These are phyloP conservation scores for Rhizopogon vesiculosus DNA, from an alignment of 768 basidiomycete genomes.

Conservation along the genomic window DNA sequence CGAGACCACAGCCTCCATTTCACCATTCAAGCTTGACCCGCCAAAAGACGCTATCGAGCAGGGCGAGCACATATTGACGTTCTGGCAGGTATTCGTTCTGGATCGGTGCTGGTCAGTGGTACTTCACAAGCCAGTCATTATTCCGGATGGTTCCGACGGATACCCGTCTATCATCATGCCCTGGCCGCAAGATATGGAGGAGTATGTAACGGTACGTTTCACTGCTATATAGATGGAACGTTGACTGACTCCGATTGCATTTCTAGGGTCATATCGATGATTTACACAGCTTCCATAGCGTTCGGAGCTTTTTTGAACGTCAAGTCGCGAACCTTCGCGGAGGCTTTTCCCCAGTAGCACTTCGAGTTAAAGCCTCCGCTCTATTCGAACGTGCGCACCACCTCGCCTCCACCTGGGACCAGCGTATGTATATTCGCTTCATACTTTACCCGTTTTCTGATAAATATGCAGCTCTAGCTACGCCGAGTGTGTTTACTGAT, in stretches of 20 bases:
- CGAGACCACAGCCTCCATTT: constrained; percentile 30
- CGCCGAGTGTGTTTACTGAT: constrained; percentile 45
- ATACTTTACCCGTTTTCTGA: constrained; percentile 14
- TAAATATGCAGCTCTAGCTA: constrained; percentile 34
- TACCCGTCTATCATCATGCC: constrained; percentile 63
- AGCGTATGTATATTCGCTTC: constrained; percentile 35
- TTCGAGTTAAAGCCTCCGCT: constrained; percentile 74
- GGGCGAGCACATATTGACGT: constrained; percentile 68
- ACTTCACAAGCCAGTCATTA: constrained; percentile 59
- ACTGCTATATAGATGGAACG: constrained; percentile 1
- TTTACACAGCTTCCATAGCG: constrained; percentile 50
- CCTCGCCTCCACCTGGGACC: constrained; percentile 56
- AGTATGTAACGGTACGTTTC: constrained; percentile 61
- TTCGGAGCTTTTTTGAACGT: constrained; percentile 58
- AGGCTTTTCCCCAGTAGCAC: constrained; percentile 58
- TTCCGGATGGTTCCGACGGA: constrained; percentile 58
- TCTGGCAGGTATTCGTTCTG: constrained; percentile 81
- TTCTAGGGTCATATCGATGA: constrained; percentile 54
- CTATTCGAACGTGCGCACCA: constrained; percentile 66
- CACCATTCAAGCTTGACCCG: constrained; percentile 47
- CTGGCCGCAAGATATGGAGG: constrained; percentile 71
- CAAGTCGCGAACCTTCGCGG: constrained; percentile 42
- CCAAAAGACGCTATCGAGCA: constrained; percentile 55
- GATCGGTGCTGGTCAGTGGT: constrained; percentile 81
- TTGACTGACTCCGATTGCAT: constrained; percentile 11